Percentiles rank a stretch among this genome's conserved stretches.
Conservation (phyloP, 1,284 basidiomycete species). For the Ustilago trichophora region DNA sequence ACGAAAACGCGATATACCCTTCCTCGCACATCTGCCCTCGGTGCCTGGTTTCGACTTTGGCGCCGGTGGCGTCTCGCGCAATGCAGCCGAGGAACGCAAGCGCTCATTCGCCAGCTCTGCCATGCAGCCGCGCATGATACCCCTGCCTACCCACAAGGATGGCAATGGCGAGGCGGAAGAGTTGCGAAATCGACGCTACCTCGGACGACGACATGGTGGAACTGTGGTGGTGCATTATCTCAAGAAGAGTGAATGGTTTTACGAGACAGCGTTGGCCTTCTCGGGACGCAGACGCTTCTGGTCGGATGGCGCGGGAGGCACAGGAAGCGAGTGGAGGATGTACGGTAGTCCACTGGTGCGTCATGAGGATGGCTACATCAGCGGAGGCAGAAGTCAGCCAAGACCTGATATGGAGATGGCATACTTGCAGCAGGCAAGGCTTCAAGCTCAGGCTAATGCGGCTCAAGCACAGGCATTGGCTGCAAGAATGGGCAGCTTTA, state of each 20-base stretch:
- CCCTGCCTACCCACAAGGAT: slow-evolving; percentile 51
- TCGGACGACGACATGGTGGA: slow-evolving; percentile 73
- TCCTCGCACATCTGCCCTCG: slow-evolving; percentile 68
- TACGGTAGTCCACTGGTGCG: slow-evolving; percentile 56
- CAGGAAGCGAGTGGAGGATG: slow-evolving; percentile 58
- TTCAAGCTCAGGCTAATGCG: slow-evolving; percentile 45
- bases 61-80: slow-evolving; percentile 36
- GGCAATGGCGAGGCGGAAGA: slow-evolving; percentile 51
- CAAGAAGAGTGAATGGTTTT: slow-evolving; percentile 95
- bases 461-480: slow-evolving; percentile 34
- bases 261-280: slow-evolving; percentile 88
- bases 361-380: slow-evolving; percentile 50
- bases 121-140: slow-evolving; percentile 44
- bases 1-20: slow-evolving; percentile 33
- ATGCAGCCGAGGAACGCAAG: slow-evolving; percentile 33
- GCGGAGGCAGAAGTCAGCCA: slow-evolving; percentile 49
- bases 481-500: slow-evolving; percentile 47
- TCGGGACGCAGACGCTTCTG: slow-evolving; percentile 77
- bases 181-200: slow-evolving; percentile 71
- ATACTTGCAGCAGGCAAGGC: slow-evolving; percentile 41
- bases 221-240: slow-evolving; percentile 96
- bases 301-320: slow-evolving; percentile 58
- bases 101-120: slow-evolving; percentile 34
- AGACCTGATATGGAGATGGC: slow-evolving; percentile 50
- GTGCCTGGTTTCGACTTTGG: slow-evolving; percentile 49